Percentiles rank a stretch among this genome's conserved stretches.
phyloP scores from a whole-genome alignment of 2,329 filamentous ascomycete species.

The Fusarium solani-melongenae region DNA sequence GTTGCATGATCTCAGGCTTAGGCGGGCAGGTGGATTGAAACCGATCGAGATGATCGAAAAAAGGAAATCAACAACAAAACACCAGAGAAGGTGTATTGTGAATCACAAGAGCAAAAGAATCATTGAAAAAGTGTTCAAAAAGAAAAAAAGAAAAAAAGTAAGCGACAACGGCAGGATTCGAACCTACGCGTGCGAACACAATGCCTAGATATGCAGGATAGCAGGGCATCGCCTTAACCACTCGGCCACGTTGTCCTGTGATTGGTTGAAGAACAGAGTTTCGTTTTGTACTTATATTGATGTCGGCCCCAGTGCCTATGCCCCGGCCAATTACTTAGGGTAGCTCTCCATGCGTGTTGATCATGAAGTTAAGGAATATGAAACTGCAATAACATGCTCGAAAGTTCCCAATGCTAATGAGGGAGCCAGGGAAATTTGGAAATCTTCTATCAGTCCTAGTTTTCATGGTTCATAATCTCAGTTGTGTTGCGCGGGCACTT shows the following conservation, averaged over 20 bases:
- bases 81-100: neutral
- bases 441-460: too few species aligned
- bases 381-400: neutral
- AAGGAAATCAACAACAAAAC: neutral
- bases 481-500: too few species aligned
- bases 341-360: neutral
- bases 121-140: neutral
- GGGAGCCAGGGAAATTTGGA: too few species aligned
- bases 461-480: too few species aligned
- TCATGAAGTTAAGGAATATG: neutral
- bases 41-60: neutral
- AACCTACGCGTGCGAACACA: neutral
- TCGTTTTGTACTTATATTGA: neutral
- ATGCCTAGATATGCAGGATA: neutral
- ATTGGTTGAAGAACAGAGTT: neutral
- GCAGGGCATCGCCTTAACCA: neutral
- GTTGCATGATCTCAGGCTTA: too few species aligned
- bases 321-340: neutral
- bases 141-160: neutral
- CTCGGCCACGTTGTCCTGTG: neutral
- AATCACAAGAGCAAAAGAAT: neutral
- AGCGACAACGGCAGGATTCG: neutral
- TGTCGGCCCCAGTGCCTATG: rapidly evolving
- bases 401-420: too few species aligned
- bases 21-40: too few species aligned